These are phyloP conservation scores for Plasmodium malariae DNA, from an alignment of 169 alveolate genomes.

Conservation along the genomic window DNA sequence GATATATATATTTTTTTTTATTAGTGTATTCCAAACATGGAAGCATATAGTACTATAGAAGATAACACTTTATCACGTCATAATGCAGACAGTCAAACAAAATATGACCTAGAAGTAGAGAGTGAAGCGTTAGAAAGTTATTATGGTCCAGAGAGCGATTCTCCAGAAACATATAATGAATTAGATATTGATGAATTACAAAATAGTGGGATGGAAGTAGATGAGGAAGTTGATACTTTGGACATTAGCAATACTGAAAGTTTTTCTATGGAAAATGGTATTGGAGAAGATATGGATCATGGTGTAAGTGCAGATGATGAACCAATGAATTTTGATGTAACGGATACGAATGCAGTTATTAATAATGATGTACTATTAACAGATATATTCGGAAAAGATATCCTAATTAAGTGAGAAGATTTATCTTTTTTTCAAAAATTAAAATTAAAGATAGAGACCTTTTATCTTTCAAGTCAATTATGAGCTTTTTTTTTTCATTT, in stretches of 20 bases:
- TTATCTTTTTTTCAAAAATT: background rate
- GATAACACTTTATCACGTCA: background rate
- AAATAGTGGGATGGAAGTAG: background rate
- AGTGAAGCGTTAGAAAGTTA: background rate
- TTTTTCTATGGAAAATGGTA: too few species aligned
- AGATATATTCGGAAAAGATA: background rate
- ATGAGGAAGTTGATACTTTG: background rate
- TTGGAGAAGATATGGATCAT: too few species aligned
- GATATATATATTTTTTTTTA: too few species aligned
- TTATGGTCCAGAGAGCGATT: background rate
- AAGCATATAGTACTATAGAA: background rate
- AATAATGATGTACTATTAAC: background rate
- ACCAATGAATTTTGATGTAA: too few species aligned
- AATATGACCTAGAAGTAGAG: background rate
- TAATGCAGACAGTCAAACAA: background rate
- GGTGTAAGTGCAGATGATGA: too few species aligned
- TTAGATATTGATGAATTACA: background rate
- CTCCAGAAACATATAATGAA: background rate
- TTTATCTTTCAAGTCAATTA: background rate
- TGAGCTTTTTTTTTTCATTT: background rate
- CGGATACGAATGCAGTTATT: too few species aligned
- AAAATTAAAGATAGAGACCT: background rate
- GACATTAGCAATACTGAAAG: background rate
- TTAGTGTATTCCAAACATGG: background rate
- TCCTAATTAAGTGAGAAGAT: constrained; percentile 17